A percentile compares a stretch with the other conserved stretches of the same genome.
These are phyloP conservation scores for Peterozyma xylosa DNA, from an alignment of 805 yeast genomes.

Conservation along the genomic window DNA sequence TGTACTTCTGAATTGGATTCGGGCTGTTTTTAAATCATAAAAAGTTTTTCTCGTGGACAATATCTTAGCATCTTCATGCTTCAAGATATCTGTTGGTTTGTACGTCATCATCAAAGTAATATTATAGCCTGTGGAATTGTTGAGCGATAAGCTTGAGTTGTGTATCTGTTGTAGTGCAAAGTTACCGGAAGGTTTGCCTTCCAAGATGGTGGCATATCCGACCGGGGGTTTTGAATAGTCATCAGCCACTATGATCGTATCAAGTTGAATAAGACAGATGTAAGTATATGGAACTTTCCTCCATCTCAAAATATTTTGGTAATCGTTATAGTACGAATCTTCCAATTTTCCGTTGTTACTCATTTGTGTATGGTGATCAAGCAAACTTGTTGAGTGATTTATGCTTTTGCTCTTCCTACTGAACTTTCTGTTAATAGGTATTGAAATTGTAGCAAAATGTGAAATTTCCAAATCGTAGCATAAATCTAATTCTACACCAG, in stretches of 20 bases:
- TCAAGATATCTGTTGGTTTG: slow-evolving; percentile 3
- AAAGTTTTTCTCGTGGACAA: background rate
- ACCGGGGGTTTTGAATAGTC: background rate
- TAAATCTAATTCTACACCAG: slow-evolving; percentile 42
- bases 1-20: no score
- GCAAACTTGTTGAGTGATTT: no score
- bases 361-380: no score
- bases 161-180: slow-evolving; percentile 1
- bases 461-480: slow-evolving; percentile 48
- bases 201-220: slow-evolving; percentile 5
- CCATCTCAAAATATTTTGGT: slow-evolving; percentile 2
- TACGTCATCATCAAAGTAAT: slow-evolving; percentile 1
- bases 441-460: slow-evolving; percentile 21
- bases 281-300: slow-evolving; percentile 5
- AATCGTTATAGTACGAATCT: background rate
- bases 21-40: no score
- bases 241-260: background rate
- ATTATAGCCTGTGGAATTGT: background rate
- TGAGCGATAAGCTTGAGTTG: background rate
- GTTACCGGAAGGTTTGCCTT: slow-evolving; percentile 4
- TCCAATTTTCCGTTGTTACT: no score
- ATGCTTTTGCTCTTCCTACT: no score
- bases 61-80: slow-evolving; percentile 3
- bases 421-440: no score
- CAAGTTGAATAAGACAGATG: slow-evolving; percentile 4